Conservation (phyloP, 208 protist species). For the Strigomonas culicis region DNA sequence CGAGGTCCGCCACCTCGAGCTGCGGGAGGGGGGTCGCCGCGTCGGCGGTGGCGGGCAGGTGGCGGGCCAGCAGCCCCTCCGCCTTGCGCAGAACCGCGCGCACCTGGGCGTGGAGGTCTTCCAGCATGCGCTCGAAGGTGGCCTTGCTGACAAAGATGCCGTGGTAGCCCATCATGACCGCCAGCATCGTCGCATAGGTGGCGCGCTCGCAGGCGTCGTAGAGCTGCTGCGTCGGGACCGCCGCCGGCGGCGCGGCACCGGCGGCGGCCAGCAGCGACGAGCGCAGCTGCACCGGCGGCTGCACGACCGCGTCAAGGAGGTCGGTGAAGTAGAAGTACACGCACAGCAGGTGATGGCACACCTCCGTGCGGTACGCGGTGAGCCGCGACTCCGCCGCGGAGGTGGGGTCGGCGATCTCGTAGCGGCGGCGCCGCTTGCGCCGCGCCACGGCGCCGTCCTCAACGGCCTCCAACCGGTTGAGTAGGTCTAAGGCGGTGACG, state of each 20-base stretch:
- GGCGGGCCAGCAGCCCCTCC: too few relatives aligned
- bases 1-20: too few relatives aligned
- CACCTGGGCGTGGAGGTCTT: constrained; percentile 20
- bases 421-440: neutral
- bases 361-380: neutral
- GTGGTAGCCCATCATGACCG: constrained; percentile 34
- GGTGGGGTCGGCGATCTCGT: neutral
- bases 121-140: constrained; percentile 21
- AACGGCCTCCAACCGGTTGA: neutral
- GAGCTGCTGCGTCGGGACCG: too few relatives aligned
- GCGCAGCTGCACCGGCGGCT: neutral
- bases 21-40: too few relatives aligned
- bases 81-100: neutral
- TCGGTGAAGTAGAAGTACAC: neutral
- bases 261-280: neutral
- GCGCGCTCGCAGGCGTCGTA: constrained; percentile 17
- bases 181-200: constrained; percentile 28
- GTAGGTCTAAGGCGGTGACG: neutral
- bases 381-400: neutral
- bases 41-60: too few relatives aligned
- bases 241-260: too few relatives aligned
- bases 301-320: neutral
- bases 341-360: neutral
- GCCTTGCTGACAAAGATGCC: constrained; percentile 28
- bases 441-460: neutral